phyloP scores from a whole-genome alignment of 2,329 filamentous ascomycete species.

The Colletotrichum sp. region DNA sequence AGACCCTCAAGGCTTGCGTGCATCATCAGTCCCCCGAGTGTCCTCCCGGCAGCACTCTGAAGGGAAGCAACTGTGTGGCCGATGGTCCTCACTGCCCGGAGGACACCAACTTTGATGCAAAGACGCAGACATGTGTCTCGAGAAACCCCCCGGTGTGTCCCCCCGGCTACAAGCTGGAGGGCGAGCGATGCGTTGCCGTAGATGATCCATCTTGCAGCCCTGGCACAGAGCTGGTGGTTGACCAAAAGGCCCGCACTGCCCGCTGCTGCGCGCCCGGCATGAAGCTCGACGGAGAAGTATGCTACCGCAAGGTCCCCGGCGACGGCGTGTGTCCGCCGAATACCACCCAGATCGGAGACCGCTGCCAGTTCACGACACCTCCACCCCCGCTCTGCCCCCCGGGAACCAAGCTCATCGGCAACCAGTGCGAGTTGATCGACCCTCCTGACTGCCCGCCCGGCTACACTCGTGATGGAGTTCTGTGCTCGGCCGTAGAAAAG shows the following conservation, averaged over 20 bases:
- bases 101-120: not conserved
- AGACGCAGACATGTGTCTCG: not conserved
- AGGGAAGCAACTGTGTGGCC: not conserved
- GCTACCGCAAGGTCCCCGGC: not conserved
- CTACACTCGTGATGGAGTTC: not conserved
- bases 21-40: not conserved
- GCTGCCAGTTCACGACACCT: not conserved
- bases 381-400: not conserved
- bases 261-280: not conserved
- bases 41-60: not conserved
- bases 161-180: not conserved
- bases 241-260: not conserved
- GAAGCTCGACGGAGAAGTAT: not conserved
- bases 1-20: not conserved
- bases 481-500: not conserved
- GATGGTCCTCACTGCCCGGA: accelerated
- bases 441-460: not conserved
- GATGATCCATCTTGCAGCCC: accelerated
- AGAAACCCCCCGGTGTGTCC: not conserved
- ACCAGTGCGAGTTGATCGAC: not conserved
- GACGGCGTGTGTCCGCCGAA: not conserved
- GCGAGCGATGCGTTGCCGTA: accelerated
- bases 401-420: not conserved
- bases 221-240: not conserved
- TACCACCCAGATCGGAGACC: not conserved